Evolutionary conservation across 2,329 filamentous ascomycete genomes (phyloP).

Genomic region (Aspergillus amoenus): DNA sequence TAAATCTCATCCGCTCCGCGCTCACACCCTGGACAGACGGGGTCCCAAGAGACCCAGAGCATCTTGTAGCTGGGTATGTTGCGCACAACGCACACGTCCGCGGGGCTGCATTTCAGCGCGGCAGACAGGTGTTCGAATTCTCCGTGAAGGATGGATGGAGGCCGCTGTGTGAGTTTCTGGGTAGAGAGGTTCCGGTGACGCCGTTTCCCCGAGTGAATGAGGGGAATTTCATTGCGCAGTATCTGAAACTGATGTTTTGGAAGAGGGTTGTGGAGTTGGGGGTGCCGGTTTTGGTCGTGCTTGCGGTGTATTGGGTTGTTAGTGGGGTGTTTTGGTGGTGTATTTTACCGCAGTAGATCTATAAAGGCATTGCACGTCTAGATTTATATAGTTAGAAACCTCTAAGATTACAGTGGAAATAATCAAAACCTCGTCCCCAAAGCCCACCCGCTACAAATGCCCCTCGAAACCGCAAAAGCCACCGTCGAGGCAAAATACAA

Average conservation of each 20-base stretch:
- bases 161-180: conserved; percentile 39
- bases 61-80: neutral
- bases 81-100: neutral
- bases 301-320: neutral
- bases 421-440: no score
- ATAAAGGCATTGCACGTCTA: no score
- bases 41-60: neutral
- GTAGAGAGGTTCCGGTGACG: neutral
- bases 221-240: neutral
- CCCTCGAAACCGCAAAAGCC: no score
- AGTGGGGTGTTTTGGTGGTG: neutral
- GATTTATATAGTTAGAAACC: no score
- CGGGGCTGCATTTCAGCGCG: neutral
- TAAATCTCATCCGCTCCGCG: neutral
- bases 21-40: neutral
- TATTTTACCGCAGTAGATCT: neutral
- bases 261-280: neutral
- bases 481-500: no score
- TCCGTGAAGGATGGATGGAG: conserved; percentile 42
- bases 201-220: neutral
- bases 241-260: neutral
- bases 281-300: neutral
- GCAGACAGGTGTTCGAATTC: conserved; percentile 23
- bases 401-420: no score
- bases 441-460: no score